Evolutionary conservation across 78 protist species (phyloP).

Genomic region (Ministeria vibrans): DNA sequence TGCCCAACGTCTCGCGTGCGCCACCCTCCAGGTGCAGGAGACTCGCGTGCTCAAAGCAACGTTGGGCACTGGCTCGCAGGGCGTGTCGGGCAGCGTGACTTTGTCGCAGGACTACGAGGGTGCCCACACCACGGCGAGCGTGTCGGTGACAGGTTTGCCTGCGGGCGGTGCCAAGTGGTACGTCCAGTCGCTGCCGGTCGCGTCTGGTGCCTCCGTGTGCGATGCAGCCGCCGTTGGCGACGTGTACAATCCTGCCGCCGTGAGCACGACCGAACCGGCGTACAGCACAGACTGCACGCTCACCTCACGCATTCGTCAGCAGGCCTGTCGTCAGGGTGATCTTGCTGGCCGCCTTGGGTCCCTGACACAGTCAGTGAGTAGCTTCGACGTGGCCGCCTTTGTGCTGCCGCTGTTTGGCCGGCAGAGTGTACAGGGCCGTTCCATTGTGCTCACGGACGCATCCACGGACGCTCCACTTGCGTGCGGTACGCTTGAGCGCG

Average conservation of each 20-base stretch:
- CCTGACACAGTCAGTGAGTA: no score
- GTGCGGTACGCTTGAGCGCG: no score
- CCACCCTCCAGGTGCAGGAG: background rate
- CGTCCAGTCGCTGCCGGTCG: background rate
- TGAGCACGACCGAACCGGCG: no score
- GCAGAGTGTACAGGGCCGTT: background rate
- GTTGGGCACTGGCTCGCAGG: background rate
- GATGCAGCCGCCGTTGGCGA: background rate
- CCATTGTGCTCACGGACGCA: no score
- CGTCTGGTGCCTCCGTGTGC: background rate
- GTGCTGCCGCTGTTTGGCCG: background rate
- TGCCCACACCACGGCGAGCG: background rate
- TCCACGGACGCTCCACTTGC: no score
- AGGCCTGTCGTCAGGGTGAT: no score
- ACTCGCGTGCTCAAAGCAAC: background rate
- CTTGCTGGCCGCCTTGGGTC: no score
- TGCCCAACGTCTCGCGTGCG: background rate
- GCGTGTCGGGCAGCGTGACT: background rate
- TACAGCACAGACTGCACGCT: no score
- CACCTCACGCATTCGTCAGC: no score
- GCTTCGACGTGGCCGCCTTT: no score
- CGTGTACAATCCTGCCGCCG: background rate
- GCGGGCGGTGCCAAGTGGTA: no score
- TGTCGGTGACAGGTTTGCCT: background rate
- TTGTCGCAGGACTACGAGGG: background rate